Evolutionary conservation across 345 rosid species (phyloP).

Genomic region (Camelina laxa): DNA sequence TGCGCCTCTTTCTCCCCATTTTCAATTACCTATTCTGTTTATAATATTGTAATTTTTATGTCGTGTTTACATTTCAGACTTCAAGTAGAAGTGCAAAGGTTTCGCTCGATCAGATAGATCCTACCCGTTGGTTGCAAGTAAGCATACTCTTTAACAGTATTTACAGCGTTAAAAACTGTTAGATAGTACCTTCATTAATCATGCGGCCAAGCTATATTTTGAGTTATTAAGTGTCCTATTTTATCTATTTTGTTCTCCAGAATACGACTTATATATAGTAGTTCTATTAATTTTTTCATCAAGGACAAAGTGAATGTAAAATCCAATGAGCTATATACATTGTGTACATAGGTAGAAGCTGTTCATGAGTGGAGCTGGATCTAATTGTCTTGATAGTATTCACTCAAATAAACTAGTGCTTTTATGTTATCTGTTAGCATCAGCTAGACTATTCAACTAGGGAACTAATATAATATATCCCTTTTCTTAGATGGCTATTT

Average conservation of each 20-base stretch:
- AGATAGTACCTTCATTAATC: neutral
- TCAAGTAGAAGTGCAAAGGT: conserved; percentile 76
- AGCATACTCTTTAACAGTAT: conserved; percentile 41
- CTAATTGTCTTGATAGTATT: conserved; percentile 7
- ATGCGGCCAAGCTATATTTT: conserved; percentile 6
- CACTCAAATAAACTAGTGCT: neutral
- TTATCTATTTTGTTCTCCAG: neutral
- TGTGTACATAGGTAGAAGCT: neutral
- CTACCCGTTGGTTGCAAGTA: conserved; percentile 95
- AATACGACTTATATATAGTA: neutral
- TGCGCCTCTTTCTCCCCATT: neutral
- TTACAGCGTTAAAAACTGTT: conserved; percentile 8
- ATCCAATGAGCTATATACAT: conserved; percentile 15
- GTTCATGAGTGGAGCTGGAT: conserved; percentile 16
- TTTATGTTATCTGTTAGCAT: conserved; percentile 20
- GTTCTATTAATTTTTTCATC: neutral
- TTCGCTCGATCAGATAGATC: conserved; percentile 76
- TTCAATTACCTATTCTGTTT: neutral
- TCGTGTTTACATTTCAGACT: conserved; percentile 55
- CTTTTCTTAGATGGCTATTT: conserved; percentile 14
- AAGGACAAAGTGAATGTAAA: conserved; percentile 10
- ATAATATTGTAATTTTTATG: conserved; percentile 1
- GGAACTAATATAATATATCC: neutral
- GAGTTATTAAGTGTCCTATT: conserved; percentile 5
- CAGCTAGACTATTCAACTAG: conserved; percentile 3